Conservation (phyloP, 371 early-diverging fungal genomes). For the Actinomortierella ambigua region DNA sequence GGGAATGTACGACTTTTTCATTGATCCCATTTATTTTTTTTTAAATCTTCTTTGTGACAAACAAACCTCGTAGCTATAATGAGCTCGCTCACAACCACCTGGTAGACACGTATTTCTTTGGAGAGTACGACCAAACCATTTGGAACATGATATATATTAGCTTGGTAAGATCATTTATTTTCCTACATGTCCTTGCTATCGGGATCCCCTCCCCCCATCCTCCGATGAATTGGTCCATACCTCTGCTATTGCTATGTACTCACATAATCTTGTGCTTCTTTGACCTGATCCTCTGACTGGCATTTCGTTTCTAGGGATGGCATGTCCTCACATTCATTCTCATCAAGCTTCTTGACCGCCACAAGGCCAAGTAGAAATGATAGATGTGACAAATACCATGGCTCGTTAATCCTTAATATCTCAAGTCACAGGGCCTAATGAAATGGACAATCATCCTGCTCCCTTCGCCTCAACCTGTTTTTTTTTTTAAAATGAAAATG, state of each 20-base stretch:
- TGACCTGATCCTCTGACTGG: too few species aligned
- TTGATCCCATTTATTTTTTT: not conserved
- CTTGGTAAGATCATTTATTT: conserved; percentile 13
- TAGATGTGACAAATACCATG: too few species aligned
- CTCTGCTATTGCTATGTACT: not conserved
- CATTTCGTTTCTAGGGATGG: conserved; percentile 6
- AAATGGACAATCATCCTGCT: too few species aligned
- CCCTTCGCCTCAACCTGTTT: too few species aligned
- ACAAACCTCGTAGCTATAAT: conserved; percentile 22
- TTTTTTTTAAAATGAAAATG: too few species aligned
- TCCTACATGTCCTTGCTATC: not conserved
- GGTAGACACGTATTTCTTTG: conserved; percentile 33
- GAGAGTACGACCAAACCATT: conserved; percentile 23
- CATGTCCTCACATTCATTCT: conserved; percentile 4
- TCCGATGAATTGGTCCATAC: too few species aligned
- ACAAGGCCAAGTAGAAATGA: conserved; percentile 7
- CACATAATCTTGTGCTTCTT: too few species aligned
- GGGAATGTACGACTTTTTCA: not conserved
- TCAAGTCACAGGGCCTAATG: too few species aligned
- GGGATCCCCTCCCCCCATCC: too few species aligned
- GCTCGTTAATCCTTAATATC: too few species aligned
- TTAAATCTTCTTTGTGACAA: too few species aligned
- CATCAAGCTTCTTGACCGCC: conserved; percentile 12
- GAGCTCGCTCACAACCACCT: conserved; percentile 31
- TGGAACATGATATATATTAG: conserved; percentile 36